A percentile compares a stretch with the other conserved stretches of the same genome.
phyloP scores from a whole-genome alignment of 352 stramenopile genomes.

The Pythium coloratum region DNA sequence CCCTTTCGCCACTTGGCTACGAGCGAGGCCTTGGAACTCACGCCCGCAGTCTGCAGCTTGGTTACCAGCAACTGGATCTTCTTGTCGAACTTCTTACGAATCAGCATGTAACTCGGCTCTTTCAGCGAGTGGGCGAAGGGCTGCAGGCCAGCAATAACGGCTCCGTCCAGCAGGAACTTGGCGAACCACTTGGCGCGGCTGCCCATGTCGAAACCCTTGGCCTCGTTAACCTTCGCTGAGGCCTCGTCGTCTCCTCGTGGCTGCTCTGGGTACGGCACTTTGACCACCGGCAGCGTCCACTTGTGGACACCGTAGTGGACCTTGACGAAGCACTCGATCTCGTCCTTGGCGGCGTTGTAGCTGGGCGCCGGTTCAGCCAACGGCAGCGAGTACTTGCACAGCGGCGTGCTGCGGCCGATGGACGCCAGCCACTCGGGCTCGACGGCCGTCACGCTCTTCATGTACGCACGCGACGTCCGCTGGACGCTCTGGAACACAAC shows the following conservation, averaged over 20 bases:
- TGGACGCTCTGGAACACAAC: constrained; percentile 82
- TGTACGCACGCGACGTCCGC: constrained; percentile 87
- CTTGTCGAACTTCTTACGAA: constrained; percentile 87
- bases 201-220: constrained; percentile 37
- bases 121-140: constrained; percentile 87
- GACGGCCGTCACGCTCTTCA: constrained; percentile 97
- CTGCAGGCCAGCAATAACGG: constrained; percentile 63
- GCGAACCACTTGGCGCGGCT: constrained; percentile 80
- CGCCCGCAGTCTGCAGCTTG: constrained; percentile 48
- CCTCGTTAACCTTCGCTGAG: constrained; percentile 31
- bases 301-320: constrained; percentile 71
- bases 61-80: constrained; percentile 80
- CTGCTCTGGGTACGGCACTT: constrained; percentile 46
- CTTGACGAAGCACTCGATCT: constrained; percentile 80
- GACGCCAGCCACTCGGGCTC: constrained; percentile 96
- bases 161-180: constrained; percentile 78
- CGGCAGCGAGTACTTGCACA: constrained; percentile 68
- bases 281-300: constrained; percentile 61
- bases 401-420: constrained; percentile 69
- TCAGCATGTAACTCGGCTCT: constrained; percentile 92
- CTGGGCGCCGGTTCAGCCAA: constrained; percentile 61
- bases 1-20: constrained; percentile 40
- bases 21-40: constrained; percentile 46
- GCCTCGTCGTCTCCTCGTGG: not conserved
- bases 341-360: constrained; percentile 55